Base-by-base conservation (phyloP, 257 asterid species). In the Solanum habrochaites region DNA sequence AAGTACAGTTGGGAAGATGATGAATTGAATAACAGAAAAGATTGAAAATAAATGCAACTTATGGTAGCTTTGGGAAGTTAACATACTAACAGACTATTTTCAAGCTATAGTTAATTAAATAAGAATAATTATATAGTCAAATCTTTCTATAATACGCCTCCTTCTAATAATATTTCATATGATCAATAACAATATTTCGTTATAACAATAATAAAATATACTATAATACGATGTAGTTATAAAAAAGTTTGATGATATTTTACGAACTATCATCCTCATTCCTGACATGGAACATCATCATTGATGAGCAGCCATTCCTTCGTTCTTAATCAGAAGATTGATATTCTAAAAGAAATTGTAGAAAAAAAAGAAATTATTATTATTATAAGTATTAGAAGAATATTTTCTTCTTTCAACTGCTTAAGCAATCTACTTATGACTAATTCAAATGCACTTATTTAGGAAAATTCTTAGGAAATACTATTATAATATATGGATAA, bases 1-100 rank as follows among this genome's bases (percentile, higher is more conserved):
- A 18, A 29, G 85, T 47, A 80, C 85, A 47, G 85, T 80, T 80
- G 69, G 85, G 85, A 80, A 80, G 85, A 47, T 80, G 85, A 49
- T 0, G 69, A 80, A 80, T 78, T 80, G 67, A 80, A 47, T 80
- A 47, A 27, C 42, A 80, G 67, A 80, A 18, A 80, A 49, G 43
- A 29, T 27, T 9, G 69, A 40, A 80, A 80, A 80, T 47, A 47
- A 80, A 80, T 80, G 69, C 66, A 80, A 80, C 20, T 10, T 73
- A 37, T 80, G 27, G 42, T 31, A 31, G 77, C 42, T 70, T 80
- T 80, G 42, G 42, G 43, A 80, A 80, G 85, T 52, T 29, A 47
- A 47, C 84, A 11, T 47, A 45, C 42, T 45, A 78, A 47, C 84
- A 45, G 27, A 16, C 42, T 43, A 14, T 4, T 43, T 42, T 78